Percentiles rank a stretch among this genome's conserved stretches.
Conservation (phyloP, 495 filamentous ascomycete genomes). For the Podospora conica region DNA sequence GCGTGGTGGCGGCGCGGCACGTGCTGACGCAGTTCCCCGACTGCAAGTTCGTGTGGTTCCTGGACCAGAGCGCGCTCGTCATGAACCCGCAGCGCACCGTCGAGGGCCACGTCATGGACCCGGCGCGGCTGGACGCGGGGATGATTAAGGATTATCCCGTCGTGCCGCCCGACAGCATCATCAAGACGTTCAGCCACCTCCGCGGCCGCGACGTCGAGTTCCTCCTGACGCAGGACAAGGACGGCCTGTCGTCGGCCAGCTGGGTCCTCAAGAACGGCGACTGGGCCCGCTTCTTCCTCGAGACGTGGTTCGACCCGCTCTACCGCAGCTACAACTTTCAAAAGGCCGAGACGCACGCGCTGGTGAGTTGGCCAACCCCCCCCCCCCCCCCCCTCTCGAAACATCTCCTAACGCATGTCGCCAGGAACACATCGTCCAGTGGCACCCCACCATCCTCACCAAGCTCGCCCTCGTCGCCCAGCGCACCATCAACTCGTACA, state of each 20-base stretch:
- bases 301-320: slow-evolving; percentile 93
- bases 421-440: slow-evolving; percentile 88
- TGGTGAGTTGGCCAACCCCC: slow-evolving; percentile 66
- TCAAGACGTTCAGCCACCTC: slow-evolving; percentile 85
- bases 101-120: slow-evolving; percentile 61
- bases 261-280: slow-evolving; percentile 78
- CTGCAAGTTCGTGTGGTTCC: slow-evolving; percentile 74
- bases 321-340: slow-evolving; percentile 93
- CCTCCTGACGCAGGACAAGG: slow-evolving; percentile 76
- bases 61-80: slow-evolving; percentile 76
- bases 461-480: slow-evolving; percentile 83
- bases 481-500: slow-evolving; percentile 71
- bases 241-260: slow-evolving; percentile 69
- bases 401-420: not conserved
- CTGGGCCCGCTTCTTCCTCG: slow-evolving; percentile 88
- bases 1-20: slow-evolving; percentile 81
- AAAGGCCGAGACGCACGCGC: slow-evolving; percentile 84
- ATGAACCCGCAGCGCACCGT: slow-evolving; percentile 74
- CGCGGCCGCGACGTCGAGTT: slow-evolving; percentile 72
- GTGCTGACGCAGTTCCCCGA: slow-evolving; percentile 75
- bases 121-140: slow-evolving; percentile 59
- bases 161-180: slow-evolving; percentile 92
- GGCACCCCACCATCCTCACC: slow-evolving; percentile 96
- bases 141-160: slow-evolving; percentile 83
- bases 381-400: too few species aligned